Conservation (phyloP, 768 basidiomycete species). For the Boletellus ananiceps region DNA sequence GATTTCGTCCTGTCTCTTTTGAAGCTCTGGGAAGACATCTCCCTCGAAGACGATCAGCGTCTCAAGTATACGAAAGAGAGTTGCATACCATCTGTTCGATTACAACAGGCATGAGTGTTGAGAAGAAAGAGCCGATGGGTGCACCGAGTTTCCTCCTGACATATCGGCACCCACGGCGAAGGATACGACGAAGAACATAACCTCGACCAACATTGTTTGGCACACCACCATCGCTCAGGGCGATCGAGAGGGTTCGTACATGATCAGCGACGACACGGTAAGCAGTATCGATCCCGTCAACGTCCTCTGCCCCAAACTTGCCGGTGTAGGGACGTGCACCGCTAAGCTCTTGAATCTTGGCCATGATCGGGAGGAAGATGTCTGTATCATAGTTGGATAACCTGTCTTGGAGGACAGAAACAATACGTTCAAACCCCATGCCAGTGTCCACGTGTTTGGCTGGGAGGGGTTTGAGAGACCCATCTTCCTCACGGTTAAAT, state of each 20-base stretch:
- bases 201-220: conserved; percentile 96
- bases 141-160: conserved; percentile 93
- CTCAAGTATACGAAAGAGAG: background rate
- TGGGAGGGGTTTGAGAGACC: conserved; percentile 74
- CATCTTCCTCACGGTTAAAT: conserved; percentile 92
- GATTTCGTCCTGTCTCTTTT: conserved; percentile 72
- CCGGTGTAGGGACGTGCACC: conserved; percentile 85
- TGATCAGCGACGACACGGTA: conserved; percentile 98
- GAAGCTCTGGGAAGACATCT: conserved; percentile 88
- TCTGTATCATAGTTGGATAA: conserved; percentile 98
- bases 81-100: conserved; percentile 77
- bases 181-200: conserved; percentile 92
- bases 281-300: conserved; percentile 93
- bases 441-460: conserved; percentile 97
- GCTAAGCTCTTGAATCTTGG: conserved; percentile 80
- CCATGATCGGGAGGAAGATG: conserved; percentile 86
- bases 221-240: conserved; percentile 92
- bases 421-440: conserved; percentile 98
- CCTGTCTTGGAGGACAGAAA: conserved; percentile 88
- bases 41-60: conserved; percentile 47
- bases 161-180: conserved; percentile 91
- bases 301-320: conserved; percentile 92
- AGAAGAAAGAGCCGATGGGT: conserved; percentile 92
- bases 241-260: conserved; percentile 91
- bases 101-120: conserved; percentile 83